phyloP scores from a whole-genome alignment of 2,329 filamentous ascomycete genomes.

The Nannizzia gypsea region DNA sequence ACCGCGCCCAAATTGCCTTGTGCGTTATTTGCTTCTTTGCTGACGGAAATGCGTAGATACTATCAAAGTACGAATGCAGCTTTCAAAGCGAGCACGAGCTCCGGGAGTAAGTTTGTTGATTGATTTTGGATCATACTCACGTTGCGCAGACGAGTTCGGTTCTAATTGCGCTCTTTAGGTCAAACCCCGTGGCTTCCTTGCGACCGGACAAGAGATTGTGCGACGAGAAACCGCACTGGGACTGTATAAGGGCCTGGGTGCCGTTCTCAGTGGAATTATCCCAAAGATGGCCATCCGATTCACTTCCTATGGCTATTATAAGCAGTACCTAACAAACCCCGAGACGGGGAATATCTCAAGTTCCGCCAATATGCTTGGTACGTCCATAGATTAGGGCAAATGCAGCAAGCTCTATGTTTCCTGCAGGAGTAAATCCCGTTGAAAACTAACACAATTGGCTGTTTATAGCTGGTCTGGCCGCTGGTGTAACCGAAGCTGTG shows the following conservation, averaged over 20 bases:
- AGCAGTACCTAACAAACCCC: slow-evolving; percentile 63
- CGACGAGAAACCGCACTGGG: slow-evolving; percentile 81
- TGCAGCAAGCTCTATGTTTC: neutral
- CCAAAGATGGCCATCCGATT: slow-evolving; percentile 99
- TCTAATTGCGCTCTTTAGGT: slow-evolving; percentile 27
- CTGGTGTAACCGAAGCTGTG: slow-evolving; percentile 92
- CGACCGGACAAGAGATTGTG: slow-evolving; percentile 76
- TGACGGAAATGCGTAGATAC: slow-evolving; percentile 51
- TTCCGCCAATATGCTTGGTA: slow-evolving; percentile 58
- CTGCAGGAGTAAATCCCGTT: neutral
- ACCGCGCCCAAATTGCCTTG: neutral
- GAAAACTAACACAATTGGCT: slow-evolving; percentile 8
- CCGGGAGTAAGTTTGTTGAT: slow-evolving; percentile 51
- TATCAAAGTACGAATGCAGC: slow-evolving; percentile 99
- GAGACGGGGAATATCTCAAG: slow-evolving; percentile 57
- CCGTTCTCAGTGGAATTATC: slow-evolving; percentile 88
- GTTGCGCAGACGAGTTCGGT: neutral
- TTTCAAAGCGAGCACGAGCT: slow-evolving; percentile 70
- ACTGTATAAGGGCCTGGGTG: slow-evolving; percentile 95
- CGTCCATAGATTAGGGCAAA: neutral
- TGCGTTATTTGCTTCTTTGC: slow-evolving; percentile 7
- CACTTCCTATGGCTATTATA: slow-evolving; percentile 93
- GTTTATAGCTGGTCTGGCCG: slow-evolving; percentile 63
- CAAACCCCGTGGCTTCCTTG: slow-evolving; percentile 75
- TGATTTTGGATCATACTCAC: neutral